phyloP scores from a whole-genome alignment of 129 eudicot species.

The Centaurea solstitialis region DNA sequence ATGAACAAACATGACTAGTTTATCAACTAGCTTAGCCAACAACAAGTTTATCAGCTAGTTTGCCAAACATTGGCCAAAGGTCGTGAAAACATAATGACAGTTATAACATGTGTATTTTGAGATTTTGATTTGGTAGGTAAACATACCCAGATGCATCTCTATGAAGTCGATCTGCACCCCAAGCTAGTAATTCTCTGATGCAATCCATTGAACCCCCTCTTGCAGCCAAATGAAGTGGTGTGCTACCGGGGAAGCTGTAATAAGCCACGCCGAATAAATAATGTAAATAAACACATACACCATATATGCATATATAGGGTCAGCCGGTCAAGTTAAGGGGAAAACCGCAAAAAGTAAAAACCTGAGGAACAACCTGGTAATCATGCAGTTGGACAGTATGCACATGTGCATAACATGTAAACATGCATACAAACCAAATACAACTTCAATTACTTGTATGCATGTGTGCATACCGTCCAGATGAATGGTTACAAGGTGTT shows the following conservation, averaged over 20 bases:
- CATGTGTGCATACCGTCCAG: no score
- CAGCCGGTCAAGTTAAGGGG: no score
- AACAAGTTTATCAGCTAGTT: neutral
- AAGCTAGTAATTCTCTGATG: constrained; percentile 87
- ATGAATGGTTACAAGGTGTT: no score
- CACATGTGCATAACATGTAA: no score
- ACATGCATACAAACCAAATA: no score
- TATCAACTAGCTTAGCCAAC: neutral
- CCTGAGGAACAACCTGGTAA: no score
- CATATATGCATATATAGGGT: neutral
- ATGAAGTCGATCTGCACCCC: constrained; percentile 97
- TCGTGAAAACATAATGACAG: neutral
- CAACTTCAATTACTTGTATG: no score
- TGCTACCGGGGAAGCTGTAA: constrained; percentile 83
- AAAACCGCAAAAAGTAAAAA: no score
- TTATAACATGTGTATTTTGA: neutral
- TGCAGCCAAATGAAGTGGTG: constrained; percentile 99
- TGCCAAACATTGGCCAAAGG: neutral
- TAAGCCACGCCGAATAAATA: constrained; percentile 9
- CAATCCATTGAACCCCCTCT: constrained; percentile 98
- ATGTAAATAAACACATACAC: neutral
- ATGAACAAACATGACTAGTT: neutral
- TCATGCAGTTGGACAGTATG: no score
- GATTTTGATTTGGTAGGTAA: neutral
- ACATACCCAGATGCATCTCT: constrained; percentile 44